Conservation (phyloP, 495 filamentous ascomycete species). For the Podospora fimiseda region DNA sequence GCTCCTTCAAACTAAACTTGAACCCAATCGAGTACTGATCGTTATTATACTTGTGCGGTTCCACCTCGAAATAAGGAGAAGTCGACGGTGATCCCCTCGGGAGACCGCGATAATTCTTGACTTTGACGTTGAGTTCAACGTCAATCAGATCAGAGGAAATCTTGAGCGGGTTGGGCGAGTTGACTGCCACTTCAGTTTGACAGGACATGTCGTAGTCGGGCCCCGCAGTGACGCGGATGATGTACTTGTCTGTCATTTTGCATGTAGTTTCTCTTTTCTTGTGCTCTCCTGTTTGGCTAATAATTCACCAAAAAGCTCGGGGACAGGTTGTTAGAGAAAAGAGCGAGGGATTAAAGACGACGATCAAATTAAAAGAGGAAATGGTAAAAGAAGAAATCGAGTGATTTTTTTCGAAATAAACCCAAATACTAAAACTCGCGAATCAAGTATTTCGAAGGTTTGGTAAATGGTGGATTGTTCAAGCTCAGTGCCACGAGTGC, state of each 20-base stretch:
- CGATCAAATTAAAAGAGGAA: too few relatives aligned
- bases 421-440: too few relatives aligned
- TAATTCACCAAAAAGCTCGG: too few relatives aligned
- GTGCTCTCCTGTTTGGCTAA: slow-evolving; percentile 2
- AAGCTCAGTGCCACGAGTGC: too few relatives aligned
- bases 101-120: slow-evolving; percentile 54
- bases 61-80: slow-evolving; percentile 66
- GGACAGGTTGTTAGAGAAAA: neutral
- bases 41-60: slow-evolving; percentile 50
- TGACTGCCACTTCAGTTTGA: slow-evolving; percentile 67
- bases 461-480: too few relatives aligned
- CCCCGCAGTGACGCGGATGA: slow-evolving; percentile 68
- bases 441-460: too few relatives aligned
- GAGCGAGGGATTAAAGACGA: too few relatives aligned
- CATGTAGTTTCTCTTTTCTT: neutral
- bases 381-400: too few relatives aligned
- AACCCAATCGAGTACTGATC: slow-evolving; percentile 82
- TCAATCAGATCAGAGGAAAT: slow-evolving; percentile 57
- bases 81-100: slow-evolving; percentile 52
- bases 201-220: slow-evolving; percentile 59
- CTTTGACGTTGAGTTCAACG: slow-evolving; percentile 60
- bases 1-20: slow-evolving; percentile 60
- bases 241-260: slow-evolving; percentile 58
- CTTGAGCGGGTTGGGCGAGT: slow-evolving; percentile 47
- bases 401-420: too few relatives aligned